Base-by-base conservation (phyloP, 1,139 yeast genomes). In the Scheffersomyces titani region DNA sequence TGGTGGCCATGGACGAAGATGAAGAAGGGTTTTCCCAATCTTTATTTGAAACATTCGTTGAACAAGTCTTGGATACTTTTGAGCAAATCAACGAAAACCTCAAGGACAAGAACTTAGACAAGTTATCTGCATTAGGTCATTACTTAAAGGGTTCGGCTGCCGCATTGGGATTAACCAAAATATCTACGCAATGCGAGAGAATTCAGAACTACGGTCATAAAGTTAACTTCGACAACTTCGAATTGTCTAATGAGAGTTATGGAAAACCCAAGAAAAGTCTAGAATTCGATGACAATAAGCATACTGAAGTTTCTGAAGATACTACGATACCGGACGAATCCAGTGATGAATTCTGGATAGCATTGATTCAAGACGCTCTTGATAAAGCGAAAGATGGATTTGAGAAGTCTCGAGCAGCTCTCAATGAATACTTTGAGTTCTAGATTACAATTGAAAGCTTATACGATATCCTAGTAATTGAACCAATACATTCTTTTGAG, bases 141-240 rank as follows among this genome's bases (percentile, higher is more conserved):
- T 94, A 91, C 70, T 79, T 94, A 60, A 96, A 96, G 71, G 99
- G 99, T 51, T 89, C 96, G 11, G 96, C 98, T 1, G 97, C 98
- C 3, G 96, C 98, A 0, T 78, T 96, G 59, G 99, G 99, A 0
- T 80, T 94, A 57, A 85, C 85, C 50, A 85, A 87, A 61, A 90
- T 94, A 55, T 91, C 94, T 60, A 83, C 86, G 67, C 90, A 92
- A 65, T 94, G 99, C 74, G 99, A 93, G 72, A 81, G 94, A 65
- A 92, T 94, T 62, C 99, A 94, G 72, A 92, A 93, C 70, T 86
- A 90, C 65, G 98, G 97, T n/a, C 76, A 83, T 62, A 79, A 73
- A 62, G 67, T 69, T 52, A 78, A 80, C 58, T 80, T 77, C 59
- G 87, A 83, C 64, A 75, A 77, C 59, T 77, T 74, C 58, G 74